These are phyloP conservation scores for Pisolithus albus DNA, from an alignment of 768 basidiomycete genomes.

Conservation along the genomic window DNA sequence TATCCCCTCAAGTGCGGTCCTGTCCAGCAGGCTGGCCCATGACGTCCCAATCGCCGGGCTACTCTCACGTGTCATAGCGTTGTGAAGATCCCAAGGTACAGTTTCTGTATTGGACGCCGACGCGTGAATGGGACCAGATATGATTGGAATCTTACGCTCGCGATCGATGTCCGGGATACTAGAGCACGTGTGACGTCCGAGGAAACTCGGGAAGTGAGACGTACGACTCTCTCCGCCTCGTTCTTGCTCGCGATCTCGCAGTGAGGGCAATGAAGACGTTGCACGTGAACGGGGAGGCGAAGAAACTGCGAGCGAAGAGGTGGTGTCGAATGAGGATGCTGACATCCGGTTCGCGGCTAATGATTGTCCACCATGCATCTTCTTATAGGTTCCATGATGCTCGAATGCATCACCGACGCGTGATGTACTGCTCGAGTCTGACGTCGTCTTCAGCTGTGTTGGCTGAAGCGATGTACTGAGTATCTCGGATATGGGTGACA, in stretches of 20 bases:
- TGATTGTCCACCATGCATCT: conserved; percentile 31
- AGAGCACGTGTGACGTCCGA: conserved; percentile 40
- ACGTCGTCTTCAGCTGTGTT: conserved; percentile 5
- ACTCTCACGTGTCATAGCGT: conserved; percentile 32
- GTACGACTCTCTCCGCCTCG: conserved; percentile 31
- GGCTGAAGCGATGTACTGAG: neutral
- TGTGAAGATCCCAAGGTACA: conserved; percentile 1
- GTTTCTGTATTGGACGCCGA: conserved; percentile 17
- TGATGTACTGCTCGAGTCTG: conserved; percentile 9
- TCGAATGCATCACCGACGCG: conserved; percentile 80
- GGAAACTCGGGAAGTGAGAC: conserved; percentile 52
- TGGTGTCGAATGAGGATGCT: conserved; percentile 51
- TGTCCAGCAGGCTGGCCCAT: conserved; percentile 90
- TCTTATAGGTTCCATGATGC: conserved; percentile 79
- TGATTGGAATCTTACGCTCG: conserved; percentile 44
- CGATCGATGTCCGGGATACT: conserved; percentile 46
- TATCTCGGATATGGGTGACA: neutral
- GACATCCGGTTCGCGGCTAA: conserved; percentile 46
- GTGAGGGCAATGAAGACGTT: conserved; percentile 23
- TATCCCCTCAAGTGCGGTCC: conserved; percentile 73
- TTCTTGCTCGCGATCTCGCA: conserved; percentile 25
- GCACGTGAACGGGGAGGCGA: conserved; percentile 37
- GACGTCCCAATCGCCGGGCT: conserved; percentile 67
- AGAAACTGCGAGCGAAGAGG: conserved; percentile 21
- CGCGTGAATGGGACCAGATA: conserved; percentile 60